Percentiles rank a stretch among this genome's conserved stretches.
Conservation (phyloP, 2,329 filamentous ascomycete species). For the Cyphellophora europaea region DNA sequence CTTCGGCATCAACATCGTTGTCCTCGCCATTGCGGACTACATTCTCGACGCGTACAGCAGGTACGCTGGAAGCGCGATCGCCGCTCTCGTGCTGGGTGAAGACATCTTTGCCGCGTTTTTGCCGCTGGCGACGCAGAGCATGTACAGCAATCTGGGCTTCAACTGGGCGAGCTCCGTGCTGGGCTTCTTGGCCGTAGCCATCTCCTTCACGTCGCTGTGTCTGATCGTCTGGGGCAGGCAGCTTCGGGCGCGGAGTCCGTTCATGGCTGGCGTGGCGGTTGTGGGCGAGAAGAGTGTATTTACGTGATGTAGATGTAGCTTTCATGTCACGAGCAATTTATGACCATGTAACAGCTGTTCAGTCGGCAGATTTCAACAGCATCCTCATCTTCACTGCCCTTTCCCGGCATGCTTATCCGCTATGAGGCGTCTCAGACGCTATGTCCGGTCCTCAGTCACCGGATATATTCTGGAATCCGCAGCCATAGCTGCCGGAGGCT, state of each 20-base stretch:
- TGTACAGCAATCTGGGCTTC: conserved; percentile 40
- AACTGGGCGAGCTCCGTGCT: conserved; percentile 41
- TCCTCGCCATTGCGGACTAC: conserved; percentile 38
- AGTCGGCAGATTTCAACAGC: too few species aligned
- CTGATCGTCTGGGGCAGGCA: background rate
- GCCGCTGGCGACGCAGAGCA: conserved; percentile 35
- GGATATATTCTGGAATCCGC: too few species aligned
- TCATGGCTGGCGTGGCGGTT: background rate
- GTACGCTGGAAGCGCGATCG: conserved; percentile 41
- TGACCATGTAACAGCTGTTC: too few species aligned
- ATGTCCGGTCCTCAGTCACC: too few species aligned
- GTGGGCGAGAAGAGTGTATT: background rate
- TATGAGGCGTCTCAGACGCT: too few species aligned
- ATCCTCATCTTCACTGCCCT: too few species aligned
- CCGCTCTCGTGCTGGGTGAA: conserved; percentile 39
- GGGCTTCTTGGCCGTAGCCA: background rate
- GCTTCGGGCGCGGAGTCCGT: background rate
- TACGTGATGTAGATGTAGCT: too few species aligned
- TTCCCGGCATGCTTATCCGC: too few species aligned
- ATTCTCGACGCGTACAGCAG: conserved; percentile 41
- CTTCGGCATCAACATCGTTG: conserved; percentile 39
- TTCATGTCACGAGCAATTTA: too few species aligned
- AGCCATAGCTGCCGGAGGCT: too few species aligned
- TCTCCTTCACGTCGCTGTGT: background rate
- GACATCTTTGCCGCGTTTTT: conserved; percentile 40